Base-by-base conservation (phyloP, 2,329 filamentous ascomycete genomes). In the Neonectria coccinea region DNA sequence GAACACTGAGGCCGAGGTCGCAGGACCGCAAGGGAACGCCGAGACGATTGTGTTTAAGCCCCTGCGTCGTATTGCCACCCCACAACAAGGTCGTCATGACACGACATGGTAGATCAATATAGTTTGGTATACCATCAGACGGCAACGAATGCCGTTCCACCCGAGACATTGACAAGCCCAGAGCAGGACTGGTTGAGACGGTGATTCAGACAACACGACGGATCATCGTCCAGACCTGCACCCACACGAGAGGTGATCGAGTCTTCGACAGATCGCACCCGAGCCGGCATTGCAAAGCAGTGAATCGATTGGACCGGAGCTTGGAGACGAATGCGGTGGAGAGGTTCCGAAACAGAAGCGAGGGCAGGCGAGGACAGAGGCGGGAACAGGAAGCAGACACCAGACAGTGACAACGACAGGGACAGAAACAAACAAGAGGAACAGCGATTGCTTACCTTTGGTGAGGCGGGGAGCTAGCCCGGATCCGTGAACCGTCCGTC, bases 381-480 rank as follows among this genome's bases (percentile, higher is more conserved):
- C 41, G 41, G 10, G 25, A 14, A 20, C 16, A 59, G 4, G 29
- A 44, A 56, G 44, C 55, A 47, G 41, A 60, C 4, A 62, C 29
- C 25, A 44, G 36, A 57, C 18, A 22, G 51, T 9, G 18, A 33
- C 27, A 12, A 10, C 51, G 9, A 36, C 22, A 4, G 42, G 4
- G 51, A 52, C 22, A 59, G 27, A 31, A 14, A 22, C 18, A n/a
- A 16, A 47, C 22, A 14, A 62, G 18, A 64, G 48, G 42, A 52
- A 29, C 29, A 27, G n/a, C 52, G 31, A 9, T 39, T 11, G 67
- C 77, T 70, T 78, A 87, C 85, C 83, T 84, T 62, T 76, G 70
- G 65, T 84, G 82, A 33, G 82, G 80, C 25, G 85, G 85, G 27
- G 85, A 87, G 41, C 79, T 82, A 25, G 76, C 81, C 59, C 82